These are phyloP conservation scores for Pueraria montana DNA, from an alignment of 306 rosid genomes.

Conservation along the genomic window DNA sequence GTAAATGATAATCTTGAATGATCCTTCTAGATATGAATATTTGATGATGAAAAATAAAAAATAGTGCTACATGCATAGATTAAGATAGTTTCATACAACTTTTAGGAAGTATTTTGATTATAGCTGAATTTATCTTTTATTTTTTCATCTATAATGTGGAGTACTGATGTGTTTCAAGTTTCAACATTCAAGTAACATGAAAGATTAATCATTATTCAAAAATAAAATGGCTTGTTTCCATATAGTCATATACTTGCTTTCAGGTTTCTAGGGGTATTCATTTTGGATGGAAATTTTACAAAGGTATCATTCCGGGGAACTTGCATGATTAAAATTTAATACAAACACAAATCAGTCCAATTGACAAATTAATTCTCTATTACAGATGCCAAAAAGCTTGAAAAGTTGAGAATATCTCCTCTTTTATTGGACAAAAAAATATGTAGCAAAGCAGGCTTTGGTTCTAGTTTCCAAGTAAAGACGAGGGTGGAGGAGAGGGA, in stretches of 20 bases:
- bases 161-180: neutral
- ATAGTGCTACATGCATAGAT: neutral
- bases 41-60: neutral
- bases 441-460: slow-evolving; percentile 14
- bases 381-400: slow-evolving; percentile 7
- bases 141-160: neutral
- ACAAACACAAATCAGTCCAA: neutral
- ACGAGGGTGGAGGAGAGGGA: slow-evolving; percentile 26
- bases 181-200: neutral
- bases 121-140: neutral
- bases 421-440: slow-evolving; percentile 25
- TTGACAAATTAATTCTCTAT: neutral
- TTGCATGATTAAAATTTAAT: neutral
- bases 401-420: slow-evolving; percentile 33
- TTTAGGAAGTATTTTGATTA: neutral
- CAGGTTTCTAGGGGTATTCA: neutral
- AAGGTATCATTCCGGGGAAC: neutral
- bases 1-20: slow-evolving; percentile 3
- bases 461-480: slow-evolving; percentile 44
- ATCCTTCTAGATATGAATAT: neutral
- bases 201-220: slow-evolving; percentile 12
- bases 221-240: neutral
- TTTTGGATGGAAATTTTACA: neutral
- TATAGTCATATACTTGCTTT: neutral
- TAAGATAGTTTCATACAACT: neutral